Evolutionary conservation across 2,329 filamentous ascomycete genomes (phyloP).

Genomic region (Tolypocladium sp.): DNA sequence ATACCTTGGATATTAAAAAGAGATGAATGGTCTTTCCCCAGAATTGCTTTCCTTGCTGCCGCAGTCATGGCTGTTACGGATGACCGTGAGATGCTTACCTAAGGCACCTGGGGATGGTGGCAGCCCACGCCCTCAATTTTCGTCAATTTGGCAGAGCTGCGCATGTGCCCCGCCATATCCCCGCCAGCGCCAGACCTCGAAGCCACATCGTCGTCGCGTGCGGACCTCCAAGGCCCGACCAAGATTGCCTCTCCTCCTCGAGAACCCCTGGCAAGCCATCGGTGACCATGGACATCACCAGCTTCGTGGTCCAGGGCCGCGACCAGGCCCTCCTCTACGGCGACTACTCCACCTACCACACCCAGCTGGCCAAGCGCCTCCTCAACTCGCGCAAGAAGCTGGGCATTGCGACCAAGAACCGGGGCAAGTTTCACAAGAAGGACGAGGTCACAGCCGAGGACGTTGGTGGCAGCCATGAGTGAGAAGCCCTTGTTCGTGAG

Average conservation of each 20-base stretch:
- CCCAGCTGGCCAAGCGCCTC: slow-evolving; percentile 69
- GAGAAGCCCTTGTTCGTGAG: slow-evolving; percentile 20
- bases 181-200: not conserved
- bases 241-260: not conserved
- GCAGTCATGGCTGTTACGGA: too few relatives aligned
- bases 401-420: slow-evolving; percentile 72
- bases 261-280: not conserved
- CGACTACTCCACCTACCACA: slow-evolving; percentile 80
- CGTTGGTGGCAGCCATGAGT: slow-evolving; percentile 69
- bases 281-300: slow-evolving; percentile 75
- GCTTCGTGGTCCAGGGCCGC: slow-evolving; percentile 68
- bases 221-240: not conserved
- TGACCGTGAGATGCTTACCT: not conserved
- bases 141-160: not conserved
- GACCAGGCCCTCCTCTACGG: slow-evolving; percentile 80
- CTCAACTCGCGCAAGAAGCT: slow-evolving; percentile 79
- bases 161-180: not conserved
- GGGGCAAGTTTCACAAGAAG: slow-evolving; percentile 74
- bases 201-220: not conserved
- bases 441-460: slow-evolving; percentile 63
- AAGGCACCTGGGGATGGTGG: not conserved
- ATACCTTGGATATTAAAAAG: too few relatives aligned
- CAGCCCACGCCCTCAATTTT: slow-evolving; percentile 3
- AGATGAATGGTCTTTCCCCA: too few relatives aligned
- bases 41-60: too few relatives aligned